Evolutionary conservation across 108 stramenopile species (phyloP).

Genomic region (Cylindrotheca closterium): DNA sequence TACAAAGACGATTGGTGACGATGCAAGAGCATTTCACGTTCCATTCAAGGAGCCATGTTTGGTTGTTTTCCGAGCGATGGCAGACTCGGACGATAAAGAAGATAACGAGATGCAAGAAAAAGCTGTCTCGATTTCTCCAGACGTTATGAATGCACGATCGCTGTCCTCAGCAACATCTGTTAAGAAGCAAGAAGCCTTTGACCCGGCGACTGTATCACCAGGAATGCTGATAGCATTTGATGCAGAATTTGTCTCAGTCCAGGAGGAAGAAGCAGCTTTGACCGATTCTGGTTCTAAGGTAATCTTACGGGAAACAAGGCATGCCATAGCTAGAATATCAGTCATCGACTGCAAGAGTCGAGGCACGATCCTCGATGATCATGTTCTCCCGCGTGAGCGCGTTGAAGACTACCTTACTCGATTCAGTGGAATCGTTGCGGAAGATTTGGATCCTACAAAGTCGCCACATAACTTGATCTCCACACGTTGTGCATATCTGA

Average conservation of each 20-base stretch:
- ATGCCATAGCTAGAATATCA: slow-evolving; percentile 88
- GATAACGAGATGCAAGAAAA: not conserved
- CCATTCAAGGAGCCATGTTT: slow-evolving; percentile 79
- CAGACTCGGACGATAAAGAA: slow-evolving; percentile 7
- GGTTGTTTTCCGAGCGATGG: slow-evolving; percentile 46
- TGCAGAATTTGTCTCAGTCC: slow-evolving; percentile 88
- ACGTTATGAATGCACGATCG: slow-evolving; percentile 66
- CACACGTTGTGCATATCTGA: slow-evolving; percentile 84
- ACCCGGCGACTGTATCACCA: slow-evolving; percentile 29
- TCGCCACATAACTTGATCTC: slow-evolving; percentile 87
- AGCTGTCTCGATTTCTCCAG: slow-evolving; percentile 20
- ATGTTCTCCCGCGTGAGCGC: slow-evolving; percentile 88
- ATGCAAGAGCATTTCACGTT: slow-evolving; percentile 75
- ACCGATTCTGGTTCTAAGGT: slow-evolving; percentile 78
- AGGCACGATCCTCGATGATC: slow-evolving; percentile 86
- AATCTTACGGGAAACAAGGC: slow-evolving; percentile 71
- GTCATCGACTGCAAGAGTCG: slow-evolving; percentile 70
- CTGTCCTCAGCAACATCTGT: slow-evolving; percentile 34
- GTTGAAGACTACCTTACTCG: slow-evolving; percentile 95
- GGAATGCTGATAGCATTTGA: slow-evolving; percentile 86
- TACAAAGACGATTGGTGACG: slow-evolving; percentile 49
- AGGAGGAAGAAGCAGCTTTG: slow-evolving; percentile 77
- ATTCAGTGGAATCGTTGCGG: slow-evolving; percentile 86
- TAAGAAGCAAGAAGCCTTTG: slow-evolving; percentile 5
- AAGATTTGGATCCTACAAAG: slow-evolving; percentile 83